phyloP scores from a whole-genome alignment of 495 filamentous ascomycete genomes.

The Talaromyces nanjingensis region DNA sequence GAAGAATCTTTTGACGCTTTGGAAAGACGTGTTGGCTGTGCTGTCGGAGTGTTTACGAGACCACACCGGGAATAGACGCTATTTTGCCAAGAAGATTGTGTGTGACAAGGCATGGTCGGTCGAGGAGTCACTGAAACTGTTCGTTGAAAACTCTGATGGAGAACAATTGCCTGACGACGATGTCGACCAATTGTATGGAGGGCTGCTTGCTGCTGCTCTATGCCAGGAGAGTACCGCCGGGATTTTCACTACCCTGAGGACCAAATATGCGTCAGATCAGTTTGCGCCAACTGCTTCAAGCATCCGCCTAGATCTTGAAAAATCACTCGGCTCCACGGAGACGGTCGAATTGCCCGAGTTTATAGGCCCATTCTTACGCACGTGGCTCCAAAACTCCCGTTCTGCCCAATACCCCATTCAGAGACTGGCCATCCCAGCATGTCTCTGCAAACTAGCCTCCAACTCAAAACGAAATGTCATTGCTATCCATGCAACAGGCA shows the following conservation, averaged over 20 bases:
- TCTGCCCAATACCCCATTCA: slow-evolving; percentile 20
- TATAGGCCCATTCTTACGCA: slow-evolving; percentile 33
- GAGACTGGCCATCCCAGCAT: slow-evolving; percentile 32
- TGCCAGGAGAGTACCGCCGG: slow-evolving; percentile 63
- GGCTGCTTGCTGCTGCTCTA: slow-evolving; percentile 74
- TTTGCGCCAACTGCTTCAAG: slow-evolving; percentile 13
- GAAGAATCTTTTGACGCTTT: slow-evolving; percentile 56
- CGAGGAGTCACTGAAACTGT: slow-evolving; percentile 57
- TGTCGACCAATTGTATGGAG: slow-evolving; percentile 72
- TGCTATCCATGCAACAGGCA: slow-evolving; percentile 69
- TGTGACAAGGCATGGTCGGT: slow-evolving; percentile 74
- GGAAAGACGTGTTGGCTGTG: slow-evolving; percentile 62
- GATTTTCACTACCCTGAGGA: slow-evolving; percentile 27
- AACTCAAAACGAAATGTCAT: slow-evolving; percentile 68
- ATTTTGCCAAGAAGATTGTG: slow-evolving; percentile 67
- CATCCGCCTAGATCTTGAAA: slow-evolving; percentile 26
- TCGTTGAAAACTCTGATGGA: slow-evolving; percentile 45
- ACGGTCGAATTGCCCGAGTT: slow-evolving; percentile 36
- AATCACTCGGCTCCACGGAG: slow-evolving; percentile 30
- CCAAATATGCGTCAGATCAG: slow-evolving; percentile 19
- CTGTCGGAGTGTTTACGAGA: slow-evolving; percentile 69
- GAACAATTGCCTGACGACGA: slow-evolving; percentile 52
- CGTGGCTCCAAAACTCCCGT: slow-evolving; percentile 31
- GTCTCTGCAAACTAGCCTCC: slow-evolving; percentile 36
- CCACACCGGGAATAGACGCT: slow-evolving; percentile 80